Evolutionary conservation across 371 early-diverging fungal species (phyloP), one percentile per base, ranked within the genome.

Genomic region (Syncephalastrum monosporum): DNA sequence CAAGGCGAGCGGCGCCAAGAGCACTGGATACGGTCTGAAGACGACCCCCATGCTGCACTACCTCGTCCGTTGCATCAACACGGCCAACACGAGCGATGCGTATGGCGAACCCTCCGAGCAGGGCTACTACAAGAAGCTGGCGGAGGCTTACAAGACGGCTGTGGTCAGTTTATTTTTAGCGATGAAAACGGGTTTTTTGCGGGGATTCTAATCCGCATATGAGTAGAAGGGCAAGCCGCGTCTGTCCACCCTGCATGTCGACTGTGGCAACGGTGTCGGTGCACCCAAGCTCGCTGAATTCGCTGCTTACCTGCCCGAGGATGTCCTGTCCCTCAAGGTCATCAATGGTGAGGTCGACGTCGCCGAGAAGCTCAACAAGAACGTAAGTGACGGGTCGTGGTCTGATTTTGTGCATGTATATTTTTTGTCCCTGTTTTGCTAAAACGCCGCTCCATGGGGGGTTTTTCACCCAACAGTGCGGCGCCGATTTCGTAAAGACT

Each of bases 21-120:
- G 83, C 38, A 82, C 72, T 4, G 93, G 98, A 70, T 91, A 83
- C 67, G 99, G 97, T n/a, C 73, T 97, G 33, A 78, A 90, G 56
- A 97, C 97, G 42, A 99, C 99, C 3, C 99, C 99, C 51, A 96
- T 98, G 76, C 85, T 99, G 61, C 99, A 99, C 69, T 98, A 94
- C 61, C 79, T 96, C 56, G 93, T 92, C 48, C 88, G 97, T 47
- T 93, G 95, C 73, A 72, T 95, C 62, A 90, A 92, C 68, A 93
- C 97, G 12, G 75, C 72, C 21, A 83, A 80, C 56, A 88, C 92
- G 0, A 77, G 76, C 13, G 86, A 88, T 57, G 77, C 91, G 4
- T 98, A 97, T 69, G 98, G 98, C 50, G 94, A 91, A 55, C 93
- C 97, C 24, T 89, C 92, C 16, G 92, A 86, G 50, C 88, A 90